phyloP scores from a whole-genome alignment of 257 asterid genomes.

The Penstemon eatonii region DNA sequence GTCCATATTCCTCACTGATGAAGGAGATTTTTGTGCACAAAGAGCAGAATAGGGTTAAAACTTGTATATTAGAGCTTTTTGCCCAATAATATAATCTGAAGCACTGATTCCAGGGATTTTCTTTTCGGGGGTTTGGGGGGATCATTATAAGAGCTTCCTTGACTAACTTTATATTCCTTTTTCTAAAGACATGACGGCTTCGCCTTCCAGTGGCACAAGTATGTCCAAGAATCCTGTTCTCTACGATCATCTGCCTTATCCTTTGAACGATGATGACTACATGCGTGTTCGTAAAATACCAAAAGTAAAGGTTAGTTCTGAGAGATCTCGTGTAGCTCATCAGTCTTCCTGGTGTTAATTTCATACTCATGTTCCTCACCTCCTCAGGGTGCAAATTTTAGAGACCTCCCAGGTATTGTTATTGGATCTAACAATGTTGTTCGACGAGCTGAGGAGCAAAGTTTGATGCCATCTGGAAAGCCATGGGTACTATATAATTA shows the following conservation, averaged over 20 bases:
- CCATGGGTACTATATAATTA: constrained; percentile 40
- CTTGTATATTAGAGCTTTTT: neutral
- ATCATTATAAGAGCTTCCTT: constrained; percentile 7
- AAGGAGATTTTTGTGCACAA: neutral
- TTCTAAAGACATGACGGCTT: constrained; percentile 43
- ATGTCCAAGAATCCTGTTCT: constrained; percentile 29
- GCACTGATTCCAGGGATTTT: neutral
- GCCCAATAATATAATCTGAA: constrained; percentile 4
- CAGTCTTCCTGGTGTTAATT: constrained; percentile 30
- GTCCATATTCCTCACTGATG: neutral
- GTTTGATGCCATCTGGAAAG: constrained; percentile 50
- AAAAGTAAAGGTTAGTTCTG: constrained; percentile 44
- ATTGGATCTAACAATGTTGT: constrained; percentile 38
- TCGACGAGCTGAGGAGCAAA: constrained; percentile 30
- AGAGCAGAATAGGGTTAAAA: neutral
- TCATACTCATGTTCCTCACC: constrained; percentile 18
- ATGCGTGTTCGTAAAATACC: constrained; percentile 48
- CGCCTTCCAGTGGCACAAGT: constrained; percentile 30
- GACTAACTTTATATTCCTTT: constrained; percentile 7
- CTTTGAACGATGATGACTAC: constrained; percentile 40
- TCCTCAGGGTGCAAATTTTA: constrained; percentile 49
- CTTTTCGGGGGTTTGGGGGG: neutral
- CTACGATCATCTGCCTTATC: constrained; percentile 45
- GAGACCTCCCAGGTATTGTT: constrained; percentile 52
- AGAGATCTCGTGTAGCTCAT: constrained; percentile 2